Conservation (phyloP, 768 basidiomycete species). For the Mycena indigotica region DNA sequence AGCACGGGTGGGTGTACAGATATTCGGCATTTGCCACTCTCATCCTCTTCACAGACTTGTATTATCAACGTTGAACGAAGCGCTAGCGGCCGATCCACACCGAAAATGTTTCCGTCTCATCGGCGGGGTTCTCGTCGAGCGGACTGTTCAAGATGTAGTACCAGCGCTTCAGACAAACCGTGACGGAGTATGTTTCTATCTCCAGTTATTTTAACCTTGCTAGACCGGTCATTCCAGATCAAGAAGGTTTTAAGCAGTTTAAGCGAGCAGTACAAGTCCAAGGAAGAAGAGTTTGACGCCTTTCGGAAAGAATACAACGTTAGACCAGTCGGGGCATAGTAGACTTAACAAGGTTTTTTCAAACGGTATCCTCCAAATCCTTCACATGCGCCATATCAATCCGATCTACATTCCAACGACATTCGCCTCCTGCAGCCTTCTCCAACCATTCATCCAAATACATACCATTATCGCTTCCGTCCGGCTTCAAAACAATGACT, state of each 20-base stretch:
- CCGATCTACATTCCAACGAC: too few species aligned
- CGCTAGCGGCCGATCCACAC: conserved; percentile 77
- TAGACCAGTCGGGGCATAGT: conserved; percentile 43
- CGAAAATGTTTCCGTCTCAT: conserved; percentile 97
- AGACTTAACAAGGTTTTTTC: too few species aligned
- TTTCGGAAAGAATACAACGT: conserved; percentile 82
- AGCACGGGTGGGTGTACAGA: conserved; percentile 67
- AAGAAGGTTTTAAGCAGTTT: conserved; percentile 76
- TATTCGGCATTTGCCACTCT: background rate
- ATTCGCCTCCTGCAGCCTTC: background rate
- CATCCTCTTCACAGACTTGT: conserved; percentile 64
- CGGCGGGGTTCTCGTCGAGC: conserved; percentile 92
- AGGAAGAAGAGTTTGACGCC: conserved; percentile 79
- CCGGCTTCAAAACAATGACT: background rate
- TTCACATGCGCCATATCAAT: too few species aligned
- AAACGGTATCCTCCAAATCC: too few species aligned
- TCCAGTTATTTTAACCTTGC: conserved; percentile 12
- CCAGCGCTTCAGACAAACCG: conserved; percentile 88
- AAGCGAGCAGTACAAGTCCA: conserved; percentile 84
- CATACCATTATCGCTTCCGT: background rate
- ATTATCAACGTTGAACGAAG: conserved; percentile 82
- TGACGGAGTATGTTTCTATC: conserved; percentile 66
- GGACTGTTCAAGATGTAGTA: conserved; percentile 93
- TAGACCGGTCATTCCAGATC: conserved; percentile 55
- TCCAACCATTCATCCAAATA: conserved; percentile 11